phyloP scores from a whole-genome alignment of 2,329 filamentous ascomycete genomes.

The Calcarisporium arbuscula region DNA sequence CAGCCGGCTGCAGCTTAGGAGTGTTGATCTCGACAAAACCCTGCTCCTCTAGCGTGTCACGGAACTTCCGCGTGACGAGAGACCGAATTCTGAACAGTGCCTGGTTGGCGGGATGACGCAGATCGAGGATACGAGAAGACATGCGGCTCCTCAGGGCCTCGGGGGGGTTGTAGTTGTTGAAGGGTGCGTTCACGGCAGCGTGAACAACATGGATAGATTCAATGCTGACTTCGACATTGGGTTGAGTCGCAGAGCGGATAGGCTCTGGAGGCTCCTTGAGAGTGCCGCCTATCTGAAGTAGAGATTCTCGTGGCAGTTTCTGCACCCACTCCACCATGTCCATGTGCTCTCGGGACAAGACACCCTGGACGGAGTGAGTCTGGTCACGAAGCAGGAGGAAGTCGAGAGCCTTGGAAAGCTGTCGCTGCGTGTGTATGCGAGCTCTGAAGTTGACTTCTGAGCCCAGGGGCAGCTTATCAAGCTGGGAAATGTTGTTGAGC shows the following conservation, averaged over 20 bases:
- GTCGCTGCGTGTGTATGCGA: conserved; percentile 57
- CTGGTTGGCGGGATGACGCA: conserved; percentile 81
- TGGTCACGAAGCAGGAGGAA: conserved; percentile 85
- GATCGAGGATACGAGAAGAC: conserved; percentile 72
- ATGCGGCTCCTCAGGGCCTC: conserved; percentile 64
- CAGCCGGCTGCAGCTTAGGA: conserved; percentile 82
- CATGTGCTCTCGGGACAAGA: conserved; percentile 51
- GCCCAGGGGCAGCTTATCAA: conserved; percentile 29
- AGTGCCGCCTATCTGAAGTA: conserved; percentile 69
- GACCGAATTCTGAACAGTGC: conserved; percentile 84
- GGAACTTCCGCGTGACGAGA: conserved; percentile 73
- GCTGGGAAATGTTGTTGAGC: conserved; percentile 30
- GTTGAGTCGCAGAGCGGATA: conserved; percentile 68
- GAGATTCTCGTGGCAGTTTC: conserved; percentile 69
- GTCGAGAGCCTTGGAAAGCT: conserved; percentile 74
- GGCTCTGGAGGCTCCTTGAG: conserved; percentile 68
- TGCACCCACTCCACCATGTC: conserved; percentile 86
- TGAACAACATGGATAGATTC: conserved; percentile 45
- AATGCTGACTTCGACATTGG: conserved; percentile 70
- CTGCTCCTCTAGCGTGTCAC: conserved; percentile 63
- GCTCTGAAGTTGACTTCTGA: conserved; percentile 36
- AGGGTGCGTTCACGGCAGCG: conserved; percentile 40
- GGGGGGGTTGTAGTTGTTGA: conserved; percentile 56
- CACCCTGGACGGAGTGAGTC: conserved; percentile 76
- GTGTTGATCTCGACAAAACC: conserved; percentile 92